Evolutionary conservation across 176 grass and related monocot species (phyloP).

Genomic region (Thalia dealbata): DNA sequence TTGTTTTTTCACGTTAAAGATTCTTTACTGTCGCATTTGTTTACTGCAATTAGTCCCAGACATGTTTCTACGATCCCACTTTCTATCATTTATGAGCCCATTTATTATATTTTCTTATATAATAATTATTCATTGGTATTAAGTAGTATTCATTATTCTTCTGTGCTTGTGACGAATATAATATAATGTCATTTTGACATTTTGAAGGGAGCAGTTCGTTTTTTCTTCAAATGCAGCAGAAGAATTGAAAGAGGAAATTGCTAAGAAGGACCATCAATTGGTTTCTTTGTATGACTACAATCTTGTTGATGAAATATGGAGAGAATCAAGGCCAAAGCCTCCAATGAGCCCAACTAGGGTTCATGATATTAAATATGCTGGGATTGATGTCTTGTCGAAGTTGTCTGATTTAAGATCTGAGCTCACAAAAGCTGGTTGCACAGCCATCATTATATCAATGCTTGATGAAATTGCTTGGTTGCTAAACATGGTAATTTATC

Average conservation of each 20-base stretch:
- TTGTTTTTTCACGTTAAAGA: background rate
- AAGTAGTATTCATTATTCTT: background rate
- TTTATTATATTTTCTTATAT: background rate
- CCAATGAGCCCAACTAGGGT: slow-evolving; percentile 60
- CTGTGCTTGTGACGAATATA: slow-evolving; percentile 15
- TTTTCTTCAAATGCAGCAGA: slow-evolving; percentile 87
- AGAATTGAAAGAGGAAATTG: slow-evolving; percentile 78
- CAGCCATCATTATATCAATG: slow-evolving; percentile 75
- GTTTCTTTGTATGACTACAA: slow-evolving; percentile 64
- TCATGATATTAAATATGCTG: slow-evolving; percentile 90
- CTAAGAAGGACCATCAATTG: slow-evolving; percentile 67
- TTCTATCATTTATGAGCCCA: background rate
- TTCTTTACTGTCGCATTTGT: background rate
- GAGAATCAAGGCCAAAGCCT: slow-evolving; percentile 49
- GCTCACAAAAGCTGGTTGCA: slow-evolving; percentile 51
- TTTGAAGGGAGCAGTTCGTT: slow-evolving; percentile 95
- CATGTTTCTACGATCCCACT: background rate
- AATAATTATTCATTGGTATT: background rate
- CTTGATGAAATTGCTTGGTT: slow-evolving; percentile 96
- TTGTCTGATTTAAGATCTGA: slow-evolving; percentile 74
- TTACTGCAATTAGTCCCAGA: background rate
- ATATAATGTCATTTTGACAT: slow-evolving; percentile 34
- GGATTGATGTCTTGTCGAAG: slow-evolving; percentile 63
- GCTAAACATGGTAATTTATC: slow-evolving; percentile 82
- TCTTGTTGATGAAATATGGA: slow-evolving; percentile 87